These are phyloP conservation scores for Chrysoporthe deuterocubensis DNA, from an alignment of 2,329 filamentous ascomycete genomes.

Conservation along the genomic window DNA sequence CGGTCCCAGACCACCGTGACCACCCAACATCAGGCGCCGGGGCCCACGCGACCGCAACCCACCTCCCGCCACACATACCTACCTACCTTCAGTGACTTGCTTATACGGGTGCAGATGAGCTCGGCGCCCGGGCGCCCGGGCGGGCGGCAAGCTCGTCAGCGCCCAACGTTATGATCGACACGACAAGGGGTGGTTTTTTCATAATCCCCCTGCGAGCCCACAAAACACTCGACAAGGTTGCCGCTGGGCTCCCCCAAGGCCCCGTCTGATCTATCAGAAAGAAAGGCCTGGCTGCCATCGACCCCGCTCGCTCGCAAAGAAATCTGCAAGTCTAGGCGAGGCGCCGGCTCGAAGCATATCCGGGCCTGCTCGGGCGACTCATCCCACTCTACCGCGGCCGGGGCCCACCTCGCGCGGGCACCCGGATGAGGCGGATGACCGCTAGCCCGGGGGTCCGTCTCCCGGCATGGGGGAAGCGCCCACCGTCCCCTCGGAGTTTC, in stretches of 20 bases:
- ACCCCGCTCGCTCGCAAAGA: background rate
- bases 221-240: background rate
- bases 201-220: background rate
- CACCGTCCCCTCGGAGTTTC: background rate
- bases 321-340: background rate
- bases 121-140: background rate
- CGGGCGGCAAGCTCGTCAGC: slow-evolving; percentile 1
- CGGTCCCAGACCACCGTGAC: background rate
- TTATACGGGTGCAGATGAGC: background rate
- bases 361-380: background rate
- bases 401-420: background rate
- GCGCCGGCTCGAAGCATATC: slow-evolving; percentile 5
- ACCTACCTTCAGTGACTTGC: background rate
- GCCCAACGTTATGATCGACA: background rate
- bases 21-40: too few relatives aligned
- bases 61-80: background rate
- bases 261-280: background rate
- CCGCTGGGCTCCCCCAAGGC: background rate
- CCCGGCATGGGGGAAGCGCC: too few relatives aligned
- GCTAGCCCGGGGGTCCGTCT: too few relatives aligned
- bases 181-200: background rate
- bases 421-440: background rate
- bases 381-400: background rate
- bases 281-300: background rate
- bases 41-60: too few relatives aligned